Conservation (phyloP, 139 green algal genomes). For the Chlamydomonas sp. region DNA sequence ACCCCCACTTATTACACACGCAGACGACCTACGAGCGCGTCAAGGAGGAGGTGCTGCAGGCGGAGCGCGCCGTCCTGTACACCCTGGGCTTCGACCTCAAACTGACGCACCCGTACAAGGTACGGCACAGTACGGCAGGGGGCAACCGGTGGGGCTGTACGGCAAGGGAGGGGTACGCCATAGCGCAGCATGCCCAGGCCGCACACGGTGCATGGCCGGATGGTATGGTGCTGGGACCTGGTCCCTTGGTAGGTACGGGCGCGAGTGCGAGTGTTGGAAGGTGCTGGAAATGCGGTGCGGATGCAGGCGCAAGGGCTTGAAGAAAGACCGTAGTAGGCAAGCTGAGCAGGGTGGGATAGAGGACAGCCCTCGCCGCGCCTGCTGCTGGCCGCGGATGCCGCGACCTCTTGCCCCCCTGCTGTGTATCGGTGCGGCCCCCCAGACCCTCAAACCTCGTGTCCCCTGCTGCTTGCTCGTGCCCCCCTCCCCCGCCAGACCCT, state of each 20-base stretch:
- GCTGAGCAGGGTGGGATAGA: too few relatives aligned
- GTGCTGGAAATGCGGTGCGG: too few relatives aligned
- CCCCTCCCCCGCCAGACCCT: neutral
- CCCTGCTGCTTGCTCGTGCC: neutral
- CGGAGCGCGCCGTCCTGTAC: constrained; percentile 69
- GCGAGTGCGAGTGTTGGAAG: too few relatives aligned
- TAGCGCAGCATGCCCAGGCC: neutral
- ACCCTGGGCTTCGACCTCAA: constrained; percentile 61
- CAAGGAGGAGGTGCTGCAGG: constrained; percentile 60
- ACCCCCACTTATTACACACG: neutral
- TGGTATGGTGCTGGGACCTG: neutral
- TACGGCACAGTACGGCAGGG: neutral
- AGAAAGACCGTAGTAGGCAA: too few relatives aligned
- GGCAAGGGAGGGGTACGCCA: neutral
- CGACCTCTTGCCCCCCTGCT: neutral
- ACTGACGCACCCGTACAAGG: constrained; percentile 50
- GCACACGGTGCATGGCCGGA: neutral
- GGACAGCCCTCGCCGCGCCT: neutral
- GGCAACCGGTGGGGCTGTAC: neutral
- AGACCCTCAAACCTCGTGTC: neutral
- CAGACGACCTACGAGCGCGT: constrained; percentile 46
- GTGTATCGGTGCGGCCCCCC: neutral
- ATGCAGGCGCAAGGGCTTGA: too few relatives aligned
- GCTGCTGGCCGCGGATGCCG: neutral
- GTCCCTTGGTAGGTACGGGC: neutral